Evolutionary conservation across 2,329 filamentous ascomycete genomes (phyloP).

Genomic region (Alternaria rosae): DNA sequence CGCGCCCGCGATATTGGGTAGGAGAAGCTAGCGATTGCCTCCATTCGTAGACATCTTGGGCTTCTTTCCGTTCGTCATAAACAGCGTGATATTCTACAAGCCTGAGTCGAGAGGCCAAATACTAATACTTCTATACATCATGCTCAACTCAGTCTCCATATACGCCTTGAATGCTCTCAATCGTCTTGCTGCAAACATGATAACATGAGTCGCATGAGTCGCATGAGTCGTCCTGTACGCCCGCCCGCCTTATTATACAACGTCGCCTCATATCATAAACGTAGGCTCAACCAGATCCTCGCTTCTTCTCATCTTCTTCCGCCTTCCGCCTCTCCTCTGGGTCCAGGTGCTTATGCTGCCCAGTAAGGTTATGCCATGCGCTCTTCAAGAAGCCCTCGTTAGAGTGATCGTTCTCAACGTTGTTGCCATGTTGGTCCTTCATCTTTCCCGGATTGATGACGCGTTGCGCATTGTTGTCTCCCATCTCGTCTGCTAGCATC

Average conservation of each 20-base stretch:
- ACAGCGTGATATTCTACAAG: constrained; percentile 33
- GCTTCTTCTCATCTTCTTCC: constrained; percentile 41
- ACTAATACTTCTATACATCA: constrained; percentile 32
- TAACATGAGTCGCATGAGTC: constrained; percentile 9
- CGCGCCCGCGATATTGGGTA: constrained; percentile 33
- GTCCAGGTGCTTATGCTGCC: constrained; percentile 61
- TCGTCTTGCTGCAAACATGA: constrained; percentile 21
- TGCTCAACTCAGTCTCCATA: constrained; percentile 13
- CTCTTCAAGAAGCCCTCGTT: constrained; percentile 92
- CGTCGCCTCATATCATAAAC: not conserved
- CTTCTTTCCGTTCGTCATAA: constrained; percentile 2
- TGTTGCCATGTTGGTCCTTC: constrained; percentile 28
- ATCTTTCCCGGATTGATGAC: constrained; percentile 81
- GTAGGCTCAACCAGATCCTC: constrained; percentile 46
- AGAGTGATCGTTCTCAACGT: constrained; percentile 61
- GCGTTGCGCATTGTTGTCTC: constrained; percentile 87
- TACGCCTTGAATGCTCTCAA: constrained; percentile 43
- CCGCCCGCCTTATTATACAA: constrained; percentile 21
- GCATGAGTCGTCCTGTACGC: constrained; percentile 15
- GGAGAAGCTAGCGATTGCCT: constrained; percentile 5
- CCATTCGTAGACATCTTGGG: not conserved
- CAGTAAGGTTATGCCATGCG: constrained; percentile 91
- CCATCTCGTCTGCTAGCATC: constrained; percentile 96
- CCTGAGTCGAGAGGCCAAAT: constrained; percentile 46
- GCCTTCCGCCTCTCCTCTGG: constrained; percentile 44